Evolutionary conservation across 2,329 filamentous ascomycete species (phyloP), one percentile per base, ranked within the genome.

Genomic region (Trematosphaeria pertusa): DNA sequence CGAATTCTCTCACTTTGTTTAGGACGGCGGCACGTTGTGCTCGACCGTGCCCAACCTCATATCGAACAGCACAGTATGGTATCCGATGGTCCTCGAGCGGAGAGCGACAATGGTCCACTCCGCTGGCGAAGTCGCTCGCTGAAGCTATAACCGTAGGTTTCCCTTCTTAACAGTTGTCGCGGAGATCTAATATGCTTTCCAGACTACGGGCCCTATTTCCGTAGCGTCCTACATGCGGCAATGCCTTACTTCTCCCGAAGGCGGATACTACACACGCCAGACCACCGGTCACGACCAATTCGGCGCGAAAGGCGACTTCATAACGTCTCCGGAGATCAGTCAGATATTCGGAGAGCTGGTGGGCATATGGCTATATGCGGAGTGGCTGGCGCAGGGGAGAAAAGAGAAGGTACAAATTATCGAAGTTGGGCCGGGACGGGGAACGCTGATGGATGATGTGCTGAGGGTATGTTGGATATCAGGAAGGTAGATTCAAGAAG

Each of bases 151-250:
- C 87, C 57, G 92, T 95, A 80, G 43, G 70, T 52, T n/a, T 30
- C 26, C 11, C 1, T 20, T 18, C 19, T 4, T 20, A 1, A 11
- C 6, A 30, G 2, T 8, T 21, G 3, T 21, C 26, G 1, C 15
- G 4, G 3, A 30, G 9, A 14, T n/a, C n/a, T n/a, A n/a, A n/a
- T n/a, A n/a, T n/a, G n/a, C n/a, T n/a, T n/a, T n/a, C 12, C 59
- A 89, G 85, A 84, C 87, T 31, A 97, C 94, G 9, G 94, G 94
- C 0, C 93, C 94, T 3, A 86, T 97, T 20, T 90, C 94, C 1
- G 83, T 99, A 50, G 92, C 94, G 4, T 87, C 91, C 41, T 99
- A 92, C 72, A 99, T 99, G 94, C 92, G 94, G 69, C 96, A 97
- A 87, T 97, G 93, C 71, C 83, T 99, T 54, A 99, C 94, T 1